Evolutionary conservation across 1,284 basidiomycete genomes (phyloP), one percentile per base, ranked within the genome.

Genomic region (Apiotrichum laibachii): DNA sequence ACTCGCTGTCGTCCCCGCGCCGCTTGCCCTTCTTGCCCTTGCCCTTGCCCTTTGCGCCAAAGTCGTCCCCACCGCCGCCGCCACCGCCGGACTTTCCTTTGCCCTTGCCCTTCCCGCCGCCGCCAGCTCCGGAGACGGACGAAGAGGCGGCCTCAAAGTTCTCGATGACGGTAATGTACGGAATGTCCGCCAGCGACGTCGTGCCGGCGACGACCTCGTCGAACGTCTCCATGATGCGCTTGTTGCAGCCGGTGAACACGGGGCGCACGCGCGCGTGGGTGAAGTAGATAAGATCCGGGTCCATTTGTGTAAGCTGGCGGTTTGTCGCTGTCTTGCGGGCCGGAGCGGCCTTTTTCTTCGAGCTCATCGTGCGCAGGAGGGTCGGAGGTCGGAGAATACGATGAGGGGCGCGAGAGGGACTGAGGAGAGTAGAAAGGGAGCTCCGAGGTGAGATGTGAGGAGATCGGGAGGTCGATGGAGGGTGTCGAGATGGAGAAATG

Each of bases 81-180:
- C 42, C 22, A 1, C 45, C 45, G 4, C 55, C 45, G 31, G 50
- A 43, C 47, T 55, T 40, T 53, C 31, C 50, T 33, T 40, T 22
- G 34, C 16, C 35, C 19, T 31, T 39, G 35, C 3, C 37, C 22
- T 12, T 53, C 47, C 45, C 45, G 21, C 7, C 12, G 5, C 45
- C 45, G 6, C 45, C 19, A 5, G 10, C 45, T 22, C 45, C 12
- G 12, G 12, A 43, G 31, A 21, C 21, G 2, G 35, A 34, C 16
- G 39, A 15, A 5, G 48, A 21, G 2, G 47, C 39, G 7, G 44
- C 42, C 45, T 62, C 61, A 34, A 59, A 59, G 51, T 62, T 62
- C 52, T 62, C 61, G 34, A 62, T 59, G 21, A 62, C 57, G 1
- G 61, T 62, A 26, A 62, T 62, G 57, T 62, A 62, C 9, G 61